Base-by-base conservation (phyloP, 441 rosid species). In the Gossypium gossypioides region DNA sequence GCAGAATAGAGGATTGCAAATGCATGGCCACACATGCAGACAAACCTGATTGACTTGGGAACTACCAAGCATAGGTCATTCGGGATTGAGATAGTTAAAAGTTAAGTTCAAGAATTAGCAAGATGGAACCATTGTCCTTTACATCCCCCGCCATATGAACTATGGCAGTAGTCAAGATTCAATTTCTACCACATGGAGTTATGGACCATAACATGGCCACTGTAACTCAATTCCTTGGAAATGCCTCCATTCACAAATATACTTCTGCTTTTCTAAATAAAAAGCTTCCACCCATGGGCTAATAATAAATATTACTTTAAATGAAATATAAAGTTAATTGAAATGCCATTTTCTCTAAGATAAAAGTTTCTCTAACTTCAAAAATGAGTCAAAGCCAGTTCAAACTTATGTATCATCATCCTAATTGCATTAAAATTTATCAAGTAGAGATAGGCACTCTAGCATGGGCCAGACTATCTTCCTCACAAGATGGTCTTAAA, bases 21-120 rank as follows among this genome's bases (percentile, higher is more conserved):
- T 48, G 58, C 42, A 50, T 1, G 24, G 22, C 7, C 22, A 25
- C 10, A 57, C 10, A 40, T 12, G 6, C 19, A 69, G 54, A 64
- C 69, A 67, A 25, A 15, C 15, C 61, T 32, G 34, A 72, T 42
- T 9, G 44, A 52, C 2, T 37, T 7, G 24, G 21, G 44, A 74
- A 56, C 71, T 40, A 73, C 27, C 64, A 72, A 40, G 40, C 56
- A 32, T 52, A n/a, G 65, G 25, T 42, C 60, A 72, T 19, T 69
- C 32, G 6, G 22, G 62, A 24, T 42, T 32, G 63, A 44, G 7
- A 29, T 24, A 1, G 16, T 68, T 29, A 50, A 25, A 46, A 48
- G 58, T 25, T 22, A 48, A 6, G 25, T 25, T 50, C 42, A 27
- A 25, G 24, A 25, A 67, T 25, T n/a, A 67, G 58, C 15, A 24